A percentile compares a stretch with the other conserved stretches of the same genome.
Conservation (phyloP, 257 asterid genomes). For the Scutellaria galericulata region DNA sequence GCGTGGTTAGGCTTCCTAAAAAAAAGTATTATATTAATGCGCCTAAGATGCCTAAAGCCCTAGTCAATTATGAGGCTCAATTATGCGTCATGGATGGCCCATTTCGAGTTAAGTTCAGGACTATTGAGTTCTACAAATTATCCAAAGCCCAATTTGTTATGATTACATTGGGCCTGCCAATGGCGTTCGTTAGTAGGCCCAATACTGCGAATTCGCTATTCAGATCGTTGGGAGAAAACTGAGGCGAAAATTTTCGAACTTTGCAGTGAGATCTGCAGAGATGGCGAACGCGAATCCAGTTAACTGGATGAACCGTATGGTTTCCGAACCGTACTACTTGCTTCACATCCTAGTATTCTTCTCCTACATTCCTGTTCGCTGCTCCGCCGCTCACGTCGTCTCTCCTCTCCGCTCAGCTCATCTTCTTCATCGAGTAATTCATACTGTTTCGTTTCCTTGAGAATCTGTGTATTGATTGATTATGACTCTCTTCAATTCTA, state of each 20-base stretch:
- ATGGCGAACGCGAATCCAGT: constrained; percentile 51
- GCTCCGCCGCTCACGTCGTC: constrained; percentile 62
- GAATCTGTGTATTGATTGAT: background rate
- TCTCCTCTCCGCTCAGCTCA: constrained; percentile 66
- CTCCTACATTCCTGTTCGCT: constrained; percentile 81
- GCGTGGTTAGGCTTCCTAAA: no score
- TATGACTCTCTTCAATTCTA: background rate
- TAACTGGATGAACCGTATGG: constrained; percentile 55
- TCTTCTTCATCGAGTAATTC: constrained; percentile 73
- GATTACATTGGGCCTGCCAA: background rate
- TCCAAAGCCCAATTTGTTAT: background rate
- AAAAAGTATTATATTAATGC: no score
- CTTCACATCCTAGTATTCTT: constrained; percentile 72
- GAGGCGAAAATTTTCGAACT: constrained; percentile 14
- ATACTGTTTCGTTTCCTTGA: background rate
- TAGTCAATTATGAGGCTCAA: background rate
- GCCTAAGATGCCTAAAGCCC: no score
- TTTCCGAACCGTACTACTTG: constrained; percentile 77
- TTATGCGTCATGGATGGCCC: background rate
- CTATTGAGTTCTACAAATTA: no score
- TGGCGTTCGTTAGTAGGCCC: constrained; percentile 18
- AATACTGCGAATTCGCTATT: background rate
- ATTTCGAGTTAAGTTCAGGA: background rate
- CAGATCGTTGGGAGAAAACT: background rate
- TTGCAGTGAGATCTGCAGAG: constrained; percentile 36